These are phyloP conservation scores for Haplosporangium sp. DNA, from an alignment of 371 early-diverging fungal species.

Conservation along the genomic window DNA sequence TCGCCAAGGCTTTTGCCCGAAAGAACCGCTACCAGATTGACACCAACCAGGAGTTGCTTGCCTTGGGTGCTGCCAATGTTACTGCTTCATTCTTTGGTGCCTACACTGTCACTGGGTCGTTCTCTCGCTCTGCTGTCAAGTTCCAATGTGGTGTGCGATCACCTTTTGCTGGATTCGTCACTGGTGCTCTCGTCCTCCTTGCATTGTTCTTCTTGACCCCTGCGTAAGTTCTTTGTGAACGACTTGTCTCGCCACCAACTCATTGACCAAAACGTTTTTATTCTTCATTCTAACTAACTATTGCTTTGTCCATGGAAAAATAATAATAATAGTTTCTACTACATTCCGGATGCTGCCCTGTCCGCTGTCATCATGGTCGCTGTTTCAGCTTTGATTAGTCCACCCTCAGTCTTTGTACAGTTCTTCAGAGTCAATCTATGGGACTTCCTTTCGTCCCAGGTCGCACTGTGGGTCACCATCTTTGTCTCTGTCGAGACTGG, in stretches of 20 bases:
- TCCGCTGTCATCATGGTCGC: constrained; percentile 83
- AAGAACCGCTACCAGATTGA: constrained; percentile 64
- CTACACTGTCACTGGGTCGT: constrained; percentile 89
- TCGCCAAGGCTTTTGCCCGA: constrained; percentile 84
- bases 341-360: constrained; percentile 81
- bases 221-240: constrained; percentile 52
- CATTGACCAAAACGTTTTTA: background rate
- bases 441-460: constrained; percentile 52
- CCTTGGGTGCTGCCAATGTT: constrained; percentile 86
- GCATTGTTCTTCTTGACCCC: constrained; percentile 82
- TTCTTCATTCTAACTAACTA: background rate
- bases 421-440: constrained; percentile 55
- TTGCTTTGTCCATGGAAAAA: no score
- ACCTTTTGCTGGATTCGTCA: constrained; percentile 83
- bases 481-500: constrained; percentile 65
- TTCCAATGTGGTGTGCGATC: constrained; percentile 83
- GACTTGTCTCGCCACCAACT: background rate
- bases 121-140: constrained; percentile 90
- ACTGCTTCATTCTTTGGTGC: constrained; percentile 85
- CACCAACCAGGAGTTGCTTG: constrained; percentile 87
- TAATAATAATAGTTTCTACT: constrained; percentile 65
- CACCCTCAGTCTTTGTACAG: constrained; percentile 58
- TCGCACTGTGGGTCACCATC: constrained; percentile 60
- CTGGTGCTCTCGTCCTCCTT: constrained; percentile 79
- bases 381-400: constrained; percentile 69